Conservation (phyloP, 2,329 filamentous ascomycete genomes). For the Orbilia oligospora region DNA sequence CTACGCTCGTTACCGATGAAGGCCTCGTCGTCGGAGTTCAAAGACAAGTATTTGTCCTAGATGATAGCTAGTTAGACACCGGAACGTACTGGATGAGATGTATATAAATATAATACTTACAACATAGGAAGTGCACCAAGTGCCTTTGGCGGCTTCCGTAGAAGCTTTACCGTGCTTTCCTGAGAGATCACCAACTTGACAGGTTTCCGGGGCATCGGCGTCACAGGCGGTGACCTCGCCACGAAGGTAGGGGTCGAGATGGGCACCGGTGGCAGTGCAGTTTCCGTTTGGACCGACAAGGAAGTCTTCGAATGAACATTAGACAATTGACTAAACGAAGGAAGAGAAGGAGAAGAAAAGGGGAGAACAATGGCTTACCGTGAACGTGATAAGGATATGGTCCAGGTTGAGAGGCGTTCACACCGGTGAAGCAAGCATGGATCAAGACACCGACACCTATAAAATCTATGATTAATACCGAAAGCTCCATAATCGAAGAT, state of each 20-base stretch:
- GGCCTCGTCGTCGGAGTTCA: conserved; percentile 70
- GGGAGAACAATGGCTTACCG: conserved; percentile 17
- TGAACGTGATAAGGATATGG: conserved; percentile 56
- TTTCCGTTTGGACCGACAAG: conserved; percentile 69
- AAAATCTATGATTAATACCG: background rate
- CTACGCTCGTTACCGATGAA: conserved; percentile 76
- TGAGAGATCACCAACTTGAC: conserved; percentile 82
- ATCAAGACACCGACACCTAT: conserved; percentile 46
- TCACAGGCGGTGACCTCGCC: conserved; percentile 77
- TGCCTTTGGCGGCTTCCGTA: conserved; percentile 3
- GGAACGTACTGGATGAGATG: background rate
- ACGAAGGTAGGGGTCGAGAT: conserved; percentile 79
- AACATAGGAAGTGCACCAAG: conserved; percentile 45
- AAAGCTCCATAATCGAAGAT: background rate
- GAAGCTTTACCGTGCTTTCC: conserved; percentile 77
- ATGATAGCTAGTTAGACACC: background rate
- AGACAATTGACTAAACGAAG: background rate
- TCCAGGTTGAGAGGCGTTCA: conserved; percentile 38
- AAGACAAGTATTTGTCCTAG: conserved; percentile 73
- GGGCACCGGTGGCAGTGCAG: conserved; percentile 77
- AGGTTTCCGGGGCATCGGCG: conserved; percentile 72
- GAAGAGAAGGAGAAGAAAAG: too few relatives aligned
- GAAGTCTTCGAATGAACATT: conserved; percentile 41
- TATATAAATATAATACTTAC: conserved; percentile 42
- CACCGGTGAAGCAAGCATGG: conserved; percentile 30